Evolutionary conservation across 768 basidiomycete genomes (phyloP), one percentile per base, ranked within the genome.

Genomic region (Clitopilus hobsonii): DNA sequence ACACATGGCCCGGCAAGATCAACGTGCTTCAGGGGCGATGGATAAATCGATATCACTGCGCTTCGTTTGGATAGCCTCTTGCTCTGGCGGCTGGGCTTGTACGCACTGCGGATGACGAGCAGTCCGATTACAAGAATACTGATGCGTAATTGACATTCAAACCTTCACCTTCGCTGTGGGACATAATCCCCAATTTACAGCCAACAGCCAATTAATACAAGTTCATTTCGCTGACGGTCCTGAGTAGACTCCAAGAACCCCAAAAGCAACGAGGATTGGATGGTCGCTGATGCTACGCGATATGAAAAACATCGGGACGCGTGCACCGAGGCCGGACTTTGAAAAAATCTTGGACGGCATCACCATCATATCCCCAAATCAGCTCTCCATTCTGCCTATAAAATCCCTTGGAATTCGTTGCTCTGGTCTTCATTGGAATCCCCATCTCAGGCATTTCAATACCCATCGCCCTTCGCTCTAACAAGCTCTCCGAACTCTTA

Each of bases 281-380:
- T 36, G n/a, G n/a, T n/a, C n/a, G n/a, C n/a, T 32, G 30, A 32
- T 32, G 16, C 7, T 45, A 45, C 41, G 41, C 41, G 41, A 45
- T 45, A 45, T 45, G 41, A 45, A 45, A 45, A 45, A 36, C 41
- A 23, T 45, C 41, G 41, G 41, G 41, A 10, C 41, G 41, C 41
- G 22, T 18, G 30, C 18, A 45, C 41, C 41, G 41, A 45, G 3
- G 16, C 49, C 59, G 56, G 54, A 56, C 48, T 51, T 56, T 54
- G 55, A 56, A 60, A 60, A 57, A 53, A 51, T 24, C 38, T 36
- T 27, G 28, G 28, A 45, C 7, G n/a, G n/a, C 24, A 51, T 53
- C 32, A 41, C 14, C 36, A 13, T 36, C 32, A 14, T 41, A 20
- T 32, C 29, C 27, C 20, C 47, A 20, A 20, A 47, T 30, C 52